phyloP scores from a whole-genome alignment of 371 early-diverging fungal species.

The Smittium culicis region DNA sequence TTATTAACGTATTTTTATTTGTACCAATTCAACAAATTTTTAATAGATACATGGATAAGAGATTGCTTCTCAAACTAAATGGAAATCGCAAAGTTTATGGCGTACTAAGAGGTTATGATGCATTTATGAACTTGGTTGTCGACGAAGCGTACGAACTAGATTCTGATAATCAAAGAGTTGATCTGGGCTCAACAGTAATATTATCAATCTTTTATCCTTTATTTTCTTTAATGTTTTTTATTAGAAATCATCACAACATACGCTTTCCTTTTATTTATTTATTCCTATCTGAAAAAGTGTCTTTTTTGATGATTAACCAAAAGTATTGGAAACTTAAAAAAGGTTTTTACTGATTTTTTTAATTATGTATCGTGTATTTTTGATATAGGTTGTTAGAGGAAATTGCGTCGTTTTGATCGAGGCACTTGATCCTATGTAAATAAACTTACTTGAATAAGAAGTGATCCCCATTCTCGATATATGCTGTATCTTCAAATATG shows the following conservation, averaged over 20 bases:
- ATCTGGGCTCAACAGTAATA: background rate
- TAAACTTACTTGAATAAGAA: no score
- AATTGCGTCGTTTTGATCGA: conserved; percentile 85
- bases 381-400: conserved; percentile 88
- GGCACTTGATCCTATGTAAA: conserved; percentile 65
- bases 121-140: conserved; percentile 97
- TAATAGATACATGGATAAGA: conserved; percentile 91
- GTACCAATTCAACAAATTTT: background rate
- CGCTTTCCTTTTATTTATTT: background rate
- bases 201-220: no score
- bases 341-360: background rate
- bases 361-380: conserved; percentile 35
- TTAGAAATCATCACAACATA: no score
- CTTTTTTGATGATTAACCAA: background rate
- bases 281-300: background rate
- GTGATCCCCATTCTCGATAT: no score
- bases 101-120: conserved; percentile 90
- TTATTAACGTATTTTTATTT: background rate
- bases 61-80: conserved; percentile 77
- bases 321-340: background rate
- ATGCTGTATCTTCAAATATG: no score
- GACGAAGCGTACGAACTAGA: conserved; percentile 82
- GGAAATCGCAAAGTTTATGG: conserved; percentile 83
- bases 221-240: background rate
- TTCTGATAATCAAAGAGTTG: conserved; percentile 42